These are phyloP conservation scores for Theobroma grandiflorum DNA, from an alignment of 441 rosid genomes.

Conservation along the genomic window DNA sequence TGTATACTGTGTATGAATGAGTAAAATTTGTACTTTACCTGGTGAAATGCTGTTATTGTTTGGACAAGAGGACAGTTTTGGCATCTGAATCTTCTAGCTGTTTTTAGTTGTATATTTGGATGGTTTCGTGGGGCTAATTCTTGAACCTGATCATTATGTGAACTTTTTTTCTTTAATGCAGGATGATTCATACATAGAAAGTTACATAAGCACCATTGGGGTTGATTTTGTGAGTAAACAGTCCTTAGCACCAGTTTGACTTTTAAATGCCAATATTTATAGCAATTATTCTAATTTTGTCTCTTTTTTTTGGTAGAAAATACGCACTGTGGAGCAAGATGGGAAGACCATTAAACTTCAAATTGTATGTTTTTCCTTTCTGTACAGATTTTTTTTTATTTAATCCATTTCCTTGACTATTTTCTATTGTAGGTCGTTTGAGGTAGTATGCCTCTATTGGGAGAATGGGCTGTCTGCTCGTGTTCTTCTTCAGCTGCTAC, in stretches of 20 bases:
- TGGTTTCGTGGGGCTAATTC: background rate
- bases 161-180: conserved; percentile 25
- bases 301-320: conserved; percentile 50
- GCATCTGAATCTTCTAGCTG: background rate
- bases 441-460: background rate
- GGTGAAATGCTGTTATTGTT: background rate
- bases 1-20: background rate
- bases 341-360: conserved; percentile 65
- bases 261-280: background rate
- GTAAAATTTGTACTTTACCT: background rate
- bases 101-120: background rate
- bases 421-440: conserved; percentile 8
- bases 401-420: background rate
- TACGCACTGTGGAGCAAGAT: conserved; percentile 72
- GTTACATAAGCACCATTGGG: conserved; percentile 75
- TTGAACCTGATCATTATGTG: background rate
- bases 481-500: background rate
- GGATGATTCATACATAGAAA: conserved; percentile 74
- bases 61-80: background rate
- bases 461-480: background rate
- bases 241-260: background rate
- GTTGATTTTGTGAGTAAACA: conserved; percentile 63
- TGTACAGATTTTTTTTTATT: background rate
- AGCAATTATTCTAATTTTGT: conserved; percentile 3
- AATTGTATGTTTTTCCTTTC: conserved; percentile 41